Evolutionary conservation across 768 basidiomycete species (phyloP).

Genomic region (Rhizopogon sp.): DNA sequence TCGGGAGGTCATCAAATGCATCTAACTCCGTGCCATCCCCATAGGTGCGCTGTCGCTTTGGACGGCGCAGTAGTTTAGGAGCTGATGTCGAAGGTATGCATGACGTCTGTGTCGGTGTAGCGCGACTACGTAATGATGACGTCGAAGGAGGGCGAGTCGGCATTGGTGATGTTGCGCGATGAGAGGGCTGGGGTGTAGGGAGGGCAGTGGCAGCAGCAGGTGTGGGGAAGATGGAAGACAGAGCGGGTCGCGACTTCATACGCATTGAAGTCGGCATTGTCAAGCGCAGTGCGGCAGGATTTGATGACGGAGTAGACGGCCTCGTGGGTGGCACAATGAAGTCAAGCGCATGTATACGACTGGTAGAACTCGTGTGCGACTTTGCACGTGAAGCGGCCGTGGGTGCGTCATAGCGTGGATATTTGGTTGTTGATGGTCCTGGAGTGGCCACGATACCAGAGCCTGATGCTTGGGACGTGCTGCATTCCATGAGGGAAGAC

Average conservation of each 20-base stretch:
- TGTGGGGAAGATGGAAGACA: slow-evolving; percentile 70
- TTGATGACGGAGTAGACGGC: slow-evolving; percentile 76
- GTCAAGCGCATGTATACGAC: slow-evolving; percentile 53
- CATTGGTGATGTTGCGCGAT: slow-evolving; percentile 55
- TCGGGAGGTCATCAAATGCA: slow-evolving; percentile 80
- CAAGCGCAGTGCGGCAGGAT: slow-evolving; percentile 70
- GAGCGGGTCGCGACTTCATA: slow-evolving; percentile 65
- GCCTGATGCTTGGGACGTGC: slow-evolving; percentile 50
- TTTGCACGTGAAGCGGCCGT: slow-evolving; percentile 82
- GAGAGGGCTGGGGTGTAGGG: slow-evolving; percentile 27
- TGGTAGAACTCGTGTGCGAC: slow-evolving; percentile 58
- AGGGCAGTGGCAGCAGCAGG: slow-evolving; percentile 27
- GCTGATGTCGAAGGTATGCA: slow-evolving; percentile 39
- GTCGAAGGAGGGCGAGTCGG: slow-evolving; percentile 58
- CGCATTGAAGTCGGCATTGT: slow-evolving; percentile 86
- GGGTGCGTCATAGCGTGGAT: slow-evolving; percentile 65
- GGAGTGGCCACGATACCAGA: slow-evolving; percentile 35
- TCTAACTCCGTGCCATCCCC: slow-evolving; percentile 92
- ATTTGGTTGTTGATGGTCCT: slow-evolving; percentile 33
- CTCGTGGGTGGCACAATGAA: slow-evolving; percentile 71
- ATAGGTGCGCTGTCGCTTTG: slow-evolving; percentile 72
- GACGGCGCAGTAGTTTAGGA: slow-evolving; percentile 67
- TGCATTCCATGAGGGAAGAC: slow-evolving; percentile 65
- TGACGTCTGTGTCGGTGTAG: slow-evolving; percentile 20
- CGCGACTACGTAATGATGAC: slow-evolving; percentile 37